Conservation (phyloP, 306 rosid genomes). For the Geum urbanum region DNA sequence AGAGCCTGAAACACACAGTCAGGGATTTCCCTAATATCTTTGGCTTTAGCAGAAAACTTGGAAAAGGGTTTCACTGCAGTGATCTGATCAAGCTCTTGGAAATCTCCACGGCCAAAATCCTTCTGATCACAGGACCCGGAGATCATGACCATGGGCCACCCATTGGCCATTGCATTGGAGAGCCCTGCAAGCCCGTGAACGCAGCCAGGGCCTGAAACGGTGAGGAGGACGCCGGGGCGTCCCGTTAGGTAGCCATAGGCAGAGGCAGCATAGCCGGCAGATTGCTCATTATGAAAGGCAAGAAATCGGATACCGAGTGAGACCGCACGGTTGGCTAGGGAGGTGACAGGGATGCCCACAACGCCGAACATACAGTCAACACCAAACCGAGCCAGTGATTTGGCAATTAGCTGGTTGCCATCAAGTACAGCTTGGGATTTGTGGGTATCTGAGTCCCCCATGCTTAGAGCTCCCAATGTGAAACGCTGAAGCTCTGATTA, state of each 20-base stretch:
- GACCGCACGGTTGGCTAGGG: slow-evolving; percentile 85
- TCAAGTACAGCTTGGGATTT: slow-evolving; percentile 26
- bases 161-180: slow-evolving; percentile 68
- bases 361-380: slow-evolving; percentile 89
- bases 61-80: slow-evolving; percentile 69
- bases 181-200: slow-evolving; percentile 95
- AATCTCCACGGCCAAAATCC: slow-evolving; percentile 86
- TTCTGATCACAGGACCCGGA: slow-evolving; percentile 86
- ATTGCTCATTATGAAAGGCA: slow-evolving; percentile 92
- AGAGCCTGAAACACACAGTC: slow-evolving; percentile 53
- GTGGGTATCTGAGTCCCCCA: slow-evolving; percentile 24
- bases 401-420: slow-evolving; percentile 67
- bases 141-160: slow-evolving; percentile 88
- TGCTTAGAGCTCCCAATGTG: neutral
- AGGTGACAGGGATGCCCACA: slow-evolving; percentile 89
- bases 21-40: slow-evolving; percentile 55
- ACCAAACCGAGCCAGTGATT: slow-evolving; percentile 56
- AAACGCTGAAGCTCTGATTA: too few species aligned
- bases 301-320: slow-evolving; percentile 72
- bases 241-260: slow-evolving; percentile 86
- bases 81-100: slow-evolving; percentile 92
- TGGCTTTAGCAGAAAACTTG: slow-evolving; percentile 62
- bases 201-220: slow-evolving; percentile 96
- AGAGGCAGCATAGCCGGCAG: slow-evolving; percentile 96
- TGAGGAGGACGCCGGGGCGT: slow-evolving; percentile 76